Percentiles rank a stretch among this genome's conserved stretches.
Evolutionary conservation across 805 yeast genomes (phyloP).

Genomic region (Candida orba): DNA sequence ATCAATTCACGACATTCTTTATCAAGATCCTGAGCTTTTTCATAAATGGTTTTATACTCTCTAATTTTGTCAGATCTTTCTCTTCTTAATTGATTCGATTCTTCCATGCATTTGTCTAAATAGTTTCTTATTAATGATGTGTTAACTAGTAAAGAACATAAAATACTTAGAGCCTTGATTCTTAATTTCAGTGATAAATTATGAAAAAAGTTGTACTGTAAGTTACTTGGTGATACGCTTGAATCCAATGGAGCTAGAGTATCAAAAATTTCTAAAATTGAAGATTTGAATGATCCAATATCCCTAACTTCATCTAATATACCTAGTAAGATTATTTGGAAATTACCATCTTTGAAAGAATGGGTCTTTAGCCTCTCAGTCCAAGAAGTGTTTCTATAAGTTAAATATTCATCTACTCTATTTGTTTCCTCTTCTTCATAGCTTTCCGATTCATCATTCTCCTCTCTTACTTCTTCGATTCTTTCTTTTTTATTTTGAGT

Average conservation of each 20-base stretch:
- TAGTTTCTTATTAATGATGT: conserved; percentile 52
- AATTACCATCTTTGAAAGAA: conserved; percentile 73
- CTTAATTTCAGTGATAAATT: conserved; percentile 46
- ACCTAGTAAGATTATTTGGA: conserved; percentile 77
- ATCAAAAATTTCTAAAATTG: conserved; percentile 44
- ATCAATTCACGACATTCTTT: conserved; percentile 31
- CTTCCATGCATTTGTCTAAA: conserved; percentile 65
- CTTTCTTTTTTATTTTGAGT: conserved; percentile 16
- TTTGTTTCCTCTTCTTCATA: conserved; percentile 14
- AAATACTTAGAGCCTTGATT: conserved; percentile 48
- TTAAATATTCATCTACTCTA: conserved; percentile 34
- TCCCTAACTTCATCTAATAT: conserved; percentile 55
- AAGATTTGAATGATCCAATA: conserved; percentile 44
- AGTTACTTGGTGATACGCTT: conserved; percentile 40
- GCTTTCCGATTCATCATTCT: conserved; percentile 8
- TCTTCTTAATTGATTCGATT: conserved; percentile 52
- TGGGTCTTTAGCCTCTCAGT: conserved; percentile 68
- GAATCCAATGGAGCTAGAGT: conserved; percentile 50
- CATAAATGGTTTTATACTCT: conserved; percentile 48
- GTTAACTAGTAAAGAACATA: conserved; percentile 55
- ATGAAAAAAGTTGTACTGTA: conserved; percentile 46
- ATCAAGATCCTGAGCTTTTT: conserved; percentile 40
- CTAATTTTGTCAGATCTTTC: conserved; percentile 58
- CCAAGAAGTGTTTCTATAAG: conserved; percentile 64
- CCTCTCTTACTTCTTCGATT: conserved; percentile 18